phyloP scores from a whole-genome alignment of 2,329 filamentous ascomycete genomes.

The Colletotrichum tropicicola region DNA sequence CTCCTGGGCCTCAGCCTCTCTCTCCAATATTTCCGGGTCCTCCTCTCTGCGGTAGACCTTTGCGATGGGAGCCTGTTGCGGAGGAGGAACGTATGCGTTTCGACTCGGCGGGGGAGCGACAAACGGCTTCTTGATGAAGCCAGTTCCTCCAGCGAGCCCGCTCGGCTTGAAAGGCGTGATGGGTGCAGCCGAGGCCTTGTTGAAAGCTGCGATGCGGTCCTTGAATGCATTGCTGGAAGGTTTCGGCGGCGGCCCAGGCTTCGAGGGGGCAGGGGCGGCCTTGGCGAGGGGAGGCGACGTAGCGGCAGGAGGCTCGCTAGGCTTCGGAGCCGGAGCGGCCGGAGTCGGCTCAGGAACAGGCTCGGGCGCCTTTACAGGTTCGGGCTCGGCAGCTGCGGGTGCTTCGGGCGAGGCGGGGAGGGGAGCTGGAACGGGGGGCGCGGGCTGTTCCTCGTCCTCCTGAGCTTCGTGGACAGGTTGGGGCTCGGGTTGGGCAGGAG shows the following conservation, averaged over 20 bases:
- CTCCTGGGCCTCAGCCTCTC: conserved; percentile 71
- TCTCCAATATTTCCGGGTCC: conserved; percentile 76
- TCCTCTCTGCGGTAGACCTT: conserved; percentile 89
- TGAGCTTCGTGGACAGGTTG: conserved; percentile 44
- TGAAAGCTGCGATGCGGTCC: conserved; percentile 97
- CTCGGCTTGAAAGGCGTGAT: conserved; percentile 89
- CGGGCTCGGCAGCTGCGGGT: conserved; percentile 45
- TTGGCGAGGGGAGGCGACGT: conserved; percentile 51
- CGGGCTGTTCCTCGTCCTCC: conserved; percentile 42
- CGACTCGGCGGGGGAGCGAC: conserved; percentile 94
- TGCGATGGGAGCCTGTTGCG: conserved; percentile 73
- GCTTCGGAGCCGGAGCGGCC: conserved; percentile 45
- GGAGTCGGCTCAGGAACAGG: conserved; percentile 38
- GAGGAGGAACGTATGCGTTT: conserved; percentile 86
- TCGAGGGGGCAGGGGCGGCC: conserved; percentile 43
- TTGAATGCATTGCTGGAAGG: conserved; percentile 82
- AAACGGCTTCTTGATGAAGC: conserved; percentile 96
- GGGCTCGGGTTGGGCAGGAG: conserved; percentile 41
- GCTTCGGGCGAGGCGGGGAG: conserved; percentile 43
- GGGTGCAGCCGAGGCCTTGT: conserved; percentile 86
- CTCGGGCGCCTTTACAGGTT: conserved; percentile 40
- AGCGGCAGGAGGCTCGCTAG: conserved; percentile 42
- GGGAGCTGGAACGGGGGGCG: conserved; percentile 39
- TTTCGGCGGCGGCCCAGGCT: conserved; percentile 75
- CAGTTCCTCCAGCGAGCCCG: conserved; percentile 65